Base-by-base conservation (phyloP, 495 filamentous ascomycete species). In the Penicillium malachiteum region DNA sequence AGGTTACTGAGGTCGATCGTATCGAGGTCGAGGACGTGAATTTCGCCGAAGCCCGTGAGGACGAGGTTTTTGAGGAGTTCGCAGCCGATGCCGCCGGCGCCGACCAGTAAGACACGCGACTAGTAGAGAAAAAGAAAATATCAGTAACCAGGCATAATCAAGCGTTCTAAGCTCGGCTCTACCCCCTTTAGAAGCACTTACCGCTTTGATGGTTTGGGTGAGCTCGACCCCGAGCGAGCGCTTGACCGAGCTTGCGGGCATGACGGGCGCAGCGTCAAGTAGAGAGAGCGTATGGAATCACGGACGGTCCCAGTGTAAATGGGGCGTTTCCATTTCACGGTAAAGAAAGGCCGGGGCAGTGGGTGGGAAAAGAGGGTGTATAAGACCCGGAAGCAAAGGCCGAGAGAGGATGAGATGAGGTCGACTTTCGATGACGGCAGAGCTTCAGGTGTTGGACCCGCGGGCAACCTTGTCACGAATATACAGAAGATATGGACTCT, bases 1-100 rank as follows among this genome's bases (percentile, higher is more conserved):
- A 99, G 81, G 64, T 99, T 99, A 76, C 90, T 96, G 5, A 99
- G 78, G 63, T 99, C 94, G 69, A 99, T 97, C 0, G 94, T 99
- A 68, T 99, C 94, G 33, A 99, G 86, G 69, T 99, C 94, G 58
- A 99, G 90, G 48, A 99, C 86, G 70, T 97, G 92, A 44, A 97
- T 84, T 74, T 96, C 91, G 44, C 92, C 92, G 63, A 97, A 97
- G 59, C 95, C 95, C 48, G 87, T 89, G 21, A 96, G 84, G 50
- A 92, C 90, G 52, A 99, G 86, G 73, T 97, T 96, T 79, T 99
- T 99, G 53, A 99, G 81, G 5, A 99, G 83, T 71, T 99, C 94
- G 73, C 94, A 99, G 54, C 94, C 94, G 67, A 99, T 97, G 40
- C 94, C 94, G 55, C 94, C 94, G 42, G 94, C 94, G 57, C 94